phyloP scores from a whole-genome alignment of 306 rosid genomes.

The Phaseolus lunatus region DNA sequence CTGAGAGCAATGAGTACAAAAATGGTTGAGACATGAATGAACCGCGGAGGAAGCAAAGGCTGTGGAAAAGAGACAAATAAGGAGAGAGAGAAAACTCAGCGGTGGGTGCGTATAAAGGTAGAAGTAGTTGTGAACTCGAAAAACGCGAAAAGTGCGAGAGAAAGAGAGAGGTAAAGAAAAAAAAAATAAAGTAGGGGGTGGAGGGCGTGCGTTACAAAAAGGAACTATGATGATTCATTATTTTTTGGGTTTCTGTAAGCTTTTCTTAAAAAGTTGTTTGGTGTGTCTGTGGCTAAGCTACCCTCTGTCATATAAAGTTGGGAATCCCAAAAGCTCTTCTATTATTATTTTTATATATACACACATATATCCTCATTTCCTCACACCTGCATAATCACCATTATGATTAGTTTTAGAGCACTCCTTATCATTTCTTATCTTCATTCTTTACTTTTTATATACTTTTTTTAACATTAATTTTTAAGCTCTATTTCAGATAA shows the following conservation, averaged over 20 bases:
- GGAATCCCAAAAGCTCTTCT: conserved; percentile 56
- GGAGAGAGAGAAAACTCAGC: conserved; percentile 6
- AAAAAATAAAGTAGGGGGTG: no score
- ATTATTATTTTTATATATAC: neutral
- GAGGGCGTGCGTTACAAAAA: conserved; percentile 85
- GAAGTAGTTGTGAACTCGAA: conserved; percentile 51
- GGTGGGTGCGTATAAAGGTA: conserved; percentile 48
- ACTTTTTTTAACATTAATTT: neutral
- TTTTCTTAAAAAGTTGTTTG: conserved; percentile 49
- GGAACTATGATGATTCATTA: conserved; percentile 55
- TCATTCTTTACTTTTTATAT: neutral
- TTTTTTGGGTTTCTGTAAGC: conserved; percentile 50
- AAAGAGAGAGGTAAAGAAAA: neutral
- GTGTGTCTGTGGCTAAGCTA: conserved; percentile 37
- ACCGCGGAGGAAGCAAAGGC: conserved; percentile 42
- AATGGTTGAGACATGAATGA: conserved; percentile 28
- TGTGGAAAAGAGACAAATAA: conserved; percentile 34
- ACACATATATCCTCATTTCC: neutral
- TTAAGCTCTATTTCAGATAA: neutral
- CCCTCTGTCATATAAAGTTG: conserved; percentile 56
- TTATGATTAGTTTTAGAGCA: conserved; percentile 37
- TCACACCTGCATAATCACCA: conserved; percentile 26
- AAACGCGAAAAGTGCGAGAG: conserved; percentile 62
- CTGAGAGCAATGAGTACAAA: conserved; percentile 10
- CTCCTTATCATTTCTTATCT: conserved; percentile 47